Percentiles rank a stretch among this genome's conserved stretches.
phyloP scores from a whole-genome alignment of 306 rosid species.

The Castanospermum australe region DNA sequence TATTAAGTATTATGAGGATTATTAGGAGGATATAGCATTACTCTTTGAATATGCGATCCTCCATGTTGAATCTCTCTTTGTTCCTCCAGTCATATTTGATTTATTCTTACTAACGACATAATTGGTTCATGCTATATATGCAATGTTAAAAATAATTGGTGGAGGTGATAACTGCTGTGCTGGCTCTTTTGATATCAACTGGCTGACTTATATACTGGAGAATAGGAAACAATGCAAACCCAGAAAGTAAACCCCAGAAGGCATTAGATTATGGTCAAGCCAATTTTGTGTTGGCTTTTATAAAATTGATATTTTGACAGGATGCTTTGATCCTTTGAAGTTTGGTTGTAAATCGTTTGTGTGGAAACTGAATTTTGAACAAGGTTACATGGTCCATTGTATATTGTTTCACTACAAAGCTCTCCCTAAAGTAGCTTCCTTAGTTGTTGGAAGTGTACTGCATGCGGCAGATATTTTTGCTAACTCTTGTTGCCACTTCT shows the following conservation, averaged over 20 bases:
- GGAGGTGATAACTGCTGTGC: neutral
- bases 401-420: neutral
- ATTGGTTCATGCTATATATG: conserved; percentile 3
- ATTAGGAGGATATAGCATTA: too few species aligned
- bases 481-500: neutral
- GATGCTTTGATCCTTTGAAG: neutral
- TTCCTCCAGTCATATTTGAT: neutral
- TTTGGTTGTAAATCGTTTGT: neutral
- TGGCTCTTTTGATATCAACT: conserved; percentile 14
- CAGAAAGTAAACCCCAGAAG: neutral
- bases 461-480: neutral
- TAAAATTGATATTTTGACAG: neutral
- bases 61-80: neutral
- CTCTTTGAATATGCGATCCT: neutral
- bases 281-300: conserved; percentile 4
- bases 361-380: conserved; percentile 7
- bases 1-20: too few species aligned
- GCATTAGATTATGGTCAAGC: neutral
- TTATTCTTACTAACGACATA: neutral
- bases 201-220: conserved; percentile 2
- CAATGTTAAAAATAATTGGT: neutral
- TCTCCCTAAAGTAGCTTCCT: neutral
- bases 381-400: neutral
- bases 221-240: neutral
- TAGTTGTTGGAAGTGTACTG: neutral